phyloP scores from a whole-genome alignment of 2,329 filamentous ascomycete genomes.

The Aspergillus sp. region DNA sequence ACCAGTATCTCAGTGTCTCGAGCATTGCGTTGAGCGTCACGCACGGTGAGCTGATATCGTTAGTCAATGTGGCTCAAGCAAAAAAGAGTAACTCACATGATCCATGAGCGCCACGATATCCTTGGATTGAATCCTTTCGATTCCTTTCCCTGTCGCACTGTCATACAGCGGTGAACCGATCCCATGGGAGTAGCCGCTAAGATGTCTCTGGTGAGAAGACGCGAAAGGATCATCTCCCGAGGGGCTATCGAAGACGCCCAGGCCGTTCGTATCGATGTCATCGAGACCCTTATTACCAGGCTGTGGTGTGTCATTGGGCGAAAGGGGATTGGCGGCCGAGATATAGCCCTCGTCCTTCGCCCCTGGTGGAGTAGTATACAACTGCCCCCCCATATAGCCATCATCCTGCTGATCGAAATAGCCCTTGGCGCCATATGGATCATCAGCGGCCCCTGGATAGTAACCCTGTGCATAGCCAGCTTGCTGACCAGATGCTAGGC shows the following conservation, averaged over 20 bases:
- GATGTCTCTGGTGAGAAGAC: constrained; percentile 50
- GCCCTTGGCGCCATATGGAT: constrained; percentile 17
- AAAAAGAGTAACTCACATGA: constrained; percentile 50
- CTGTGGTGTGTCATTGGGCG: constrained; percentile 41
- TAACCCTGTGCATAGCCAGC: constrained; percentile 53
- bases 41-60: constrained; percentile 64
- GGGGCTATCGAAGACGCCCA: constrained; percentile 42
- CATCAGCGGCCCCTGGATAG: constrained; percentile 38
- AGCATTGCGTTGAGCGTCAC: constrained; percentile 91
- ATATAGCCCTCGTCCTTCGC: constrained; percentile 86
- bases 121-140: constrained; percentile 88
- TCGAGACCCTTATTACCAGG: constrained; percentile 40
- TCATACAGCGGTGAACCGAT: constrained; percentile 87
- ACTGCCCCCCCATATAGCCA: constrained; percentile 24
- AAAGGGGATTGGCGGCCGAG: constrained; percentile 57
- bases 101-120: constrained; percentile 98
- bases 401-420: constrained; percentile 23
- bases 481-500: constrained; percentile 46
- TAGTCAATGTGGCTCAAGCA: constrained; percentile 12
- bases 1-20: constrained; percentile 94
- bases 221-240: constrained; percentile 58
- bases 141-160: constrained; percentile 72
- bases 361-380: constrained; percentile 47
- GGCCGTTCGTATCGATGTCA: constrained; percentile 45
- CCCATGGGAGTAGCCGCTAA: constrained; percentile 86